Percentiles rank a stretch among this genome's conserved stretches.
Conservation (phyloP, 352 stramenopile species). For the Phytophthora europaea region DNA sequence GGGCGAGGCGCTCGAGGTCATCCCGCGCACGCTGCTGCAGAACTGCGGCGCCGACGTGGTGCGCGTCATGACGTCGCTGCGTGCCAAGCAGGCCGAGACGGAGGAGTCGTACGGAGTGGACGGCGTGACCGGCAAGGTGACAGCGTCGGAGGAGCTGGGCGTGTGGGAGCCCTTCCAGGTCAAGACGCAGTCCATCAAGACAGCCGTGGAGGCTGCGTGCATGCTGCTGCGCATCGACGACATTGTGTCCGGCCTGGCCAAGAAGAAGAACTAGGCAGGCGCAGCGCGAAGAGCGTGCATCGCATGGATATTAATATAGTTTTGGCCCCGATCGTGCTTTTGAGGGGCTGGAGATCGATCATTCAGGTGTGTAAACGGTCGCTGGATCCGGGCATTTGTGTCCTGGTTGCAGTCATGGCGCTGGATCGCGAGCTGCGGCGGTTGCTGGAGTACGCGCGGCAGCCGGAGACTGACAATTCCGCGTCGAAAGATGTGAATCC, state of each 20-base stretch:
- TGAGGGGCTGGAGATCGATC: slow-evolving; percentile 50
- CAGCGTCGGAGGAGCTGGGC: slow-evolving; percentile 95
- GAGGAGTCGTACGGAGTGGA: slow-evolving; percentile 84
- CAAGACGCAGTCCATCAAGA: slow-evolving; percentile 99
- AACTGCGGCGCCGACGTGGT: slow-evolving; percentile 99
- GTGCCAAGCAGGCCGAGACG: slow-evolving; percentile 92
- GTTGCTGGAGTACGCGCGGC: slow-evolving; percentile 54
- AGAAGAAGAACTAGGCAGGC: slow-evolving; percentile 89
- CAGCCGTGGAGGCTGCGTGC: slow-evolving; percentile 98
- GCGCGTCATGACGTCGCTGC: slow-evolving; percentile 97
- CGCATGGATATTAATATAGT: slow-evolving; percentile 73
- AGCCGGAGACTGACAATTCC: slow-evolving; percentile 40
- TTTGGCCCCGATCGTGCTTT: slow-evolving; percentile 47
- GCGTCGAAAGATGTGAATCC: slow-evolving; percentile 20
- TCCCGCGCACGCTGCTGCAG: slow-evolving; percentile 98
- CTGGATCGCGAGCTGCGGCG: slow-evolving; percentile 64
- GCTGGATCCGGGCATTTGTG: not conserved
- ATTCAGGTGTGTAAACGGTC: slow-evolving; percentile 27
- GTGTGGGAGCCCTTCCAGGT: slow-evolving; percentile 99
- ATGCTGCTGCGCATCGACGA: slow-evolving; percentile 99
- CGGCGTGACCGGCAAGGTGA: slow-evolving; percentile 92
- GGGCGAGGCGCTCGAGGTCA: slow-evolving; percentile 98
- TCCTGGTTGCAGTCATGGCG: slow-evolving; percentile 40
- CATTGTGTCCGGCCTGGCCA: slow-evolving; percentile 99
- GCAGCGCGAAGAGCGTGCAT: slow-evolving; percentile 10